Percentiles rank a stretch among this genome's conserved stretches.
These are phyloP conservation scores for Xylaria longipes DNA, from an alignment of 495 filamentous ascomycete species.

Conservation along the genomic window DNA sequence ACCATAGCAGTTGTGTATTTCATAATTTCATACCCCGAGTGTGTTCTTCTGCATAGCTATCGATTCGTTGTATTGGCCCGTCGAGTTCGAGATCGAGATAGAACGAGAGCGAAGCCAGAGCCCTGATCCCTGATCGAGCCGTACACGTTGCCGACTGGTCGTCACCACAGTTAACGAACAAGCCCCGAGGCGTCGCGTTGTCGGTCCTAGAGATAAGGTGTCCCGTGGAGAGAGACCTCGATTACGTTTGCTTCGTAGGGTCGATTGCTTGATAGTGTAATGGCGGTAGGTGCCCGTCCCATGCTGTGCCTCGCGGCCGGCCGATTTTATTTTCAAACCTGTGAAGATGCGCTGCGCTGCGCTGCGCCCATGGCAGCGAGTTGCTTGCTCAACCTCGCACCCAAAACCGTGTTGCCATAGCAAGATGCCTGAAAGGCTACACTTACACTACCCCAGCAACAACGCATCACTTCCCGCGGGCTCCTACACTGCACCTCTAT, in stretches of 20 bases:
- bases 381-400: not conserved
- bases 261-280: constrained; percentile 27
- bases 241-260: constrained; percentile 18
- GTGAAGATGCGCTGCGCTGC: not conserved
- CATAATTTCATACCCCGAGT: constrained; percentile 2
- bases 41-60: constrained; percentile 13
- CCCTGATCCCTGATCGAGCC: constrained; percentile 10
- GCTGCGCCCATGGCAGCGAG: not conserved
- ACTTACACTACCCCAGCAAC: constrained; percentile 9
- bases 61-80: constrained; percentile 1
- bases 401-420: not conserved
- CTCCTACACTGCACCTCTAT: not conserved
- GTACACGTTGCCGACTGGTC: constrained; percentile 11
- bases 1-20: constrained; percentile 14
- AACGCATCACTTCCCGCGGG: not conserved
- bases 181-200: not conserved
- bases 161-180: not conserved
- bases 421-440: not conserved
- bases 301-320: not conserved
- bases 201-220: constrained; percentile 4
- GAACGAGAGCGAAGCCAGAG: constrained; percentile 12
- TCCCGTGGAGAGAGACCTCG: constrained; percentile 13
- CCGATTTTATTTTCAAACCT: not conserved
- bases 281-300: constrained; percentile 26
- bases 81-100: constrained; percentile 1